Evolutionary conservation across 306 rosid species (phyloP), one percentile per base, ranked within the genome.

Genomic region (Vigna trinervia): DNA sequence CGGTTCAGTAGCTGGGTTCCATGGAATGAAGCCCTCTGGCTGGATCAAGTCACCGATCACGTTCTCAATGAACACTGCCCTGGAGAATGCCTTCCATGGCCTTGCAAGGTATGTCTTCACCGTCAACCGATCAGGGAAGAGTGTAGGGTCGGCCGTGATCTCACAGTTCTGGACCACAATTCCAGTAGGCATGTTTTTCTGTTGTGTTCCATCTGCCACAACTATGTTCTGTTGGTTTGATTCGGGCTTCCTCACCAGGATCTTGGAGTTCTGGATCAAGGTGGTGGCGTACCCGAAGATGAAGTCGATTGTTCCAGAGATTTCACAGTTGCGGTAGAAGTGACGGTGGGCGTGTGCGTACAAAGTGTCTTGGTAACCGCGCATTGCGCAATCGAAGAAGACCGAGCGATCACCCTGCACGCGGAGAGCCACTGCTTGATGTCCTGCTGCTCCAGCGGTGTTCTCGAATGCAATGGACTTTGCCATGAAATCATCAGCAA

Each of bases 351-450:
- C 28, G 1, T 89, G 92, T 5, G 36, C 85, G 36, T 87, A 93
- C 52, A 89, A 39, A 0, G 91, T 88, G 83, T 93, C 98, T 74
- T 91, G 95, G 85, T 84, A 82, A 1, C 89, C 97, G 6, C 77
- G 83, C 59, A 93, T 51, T 5, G 82, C 78, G 30, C 90, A 88
- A 30, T 89, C 81, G 62, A 65, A 85, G 84, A 93, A 73, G 0
- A 82, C 87, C 0, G 93, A 73, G 53, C 10, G 77, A 41, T 78
- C 95, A 22, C 88, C 85, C 17, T 77, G 90, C 8, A 84, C 84
- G 0, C 88, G 84, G 0, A 93, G 86, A 22, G 98, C 96, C 66
- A 93, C 97, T 0, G 97, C 93, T 54, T 90, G 97, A 64, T 83
- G 87, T 54, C 89, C 92, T 2, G 64, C 39, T 0, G 92, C 77